A percentile compares a stretch with the other conserved stretches of the same genome.
Evolutionary conservation across 441 rosid genomes (phyloP).

Genomic region (Pelargonium myrrhifolium): DNA sequence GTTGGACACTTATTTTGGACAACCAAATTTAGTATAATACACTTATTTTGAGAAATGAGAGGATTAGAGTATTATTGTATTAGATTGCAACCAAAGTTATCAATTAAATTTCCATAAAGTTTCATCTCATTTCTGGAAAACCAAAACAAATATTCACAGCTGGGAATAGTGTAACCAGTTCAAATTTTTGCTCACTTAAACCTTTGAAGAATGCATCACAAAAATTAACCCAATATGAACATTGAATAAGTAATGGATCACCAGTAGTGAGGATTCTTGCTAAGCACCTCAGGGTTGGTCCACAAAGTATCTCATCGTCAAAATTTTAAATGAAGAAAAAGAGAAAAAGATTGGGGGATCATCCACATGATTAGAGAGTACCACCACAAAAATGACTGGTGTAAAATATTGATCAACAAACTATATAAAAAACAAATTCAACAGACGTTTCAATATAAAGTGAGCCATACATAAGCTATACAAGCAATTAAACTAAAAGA

Average conservation of each 20-base stretch:
- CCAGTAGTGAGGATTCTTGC: background rate
- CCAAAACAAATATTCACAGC: background rate
- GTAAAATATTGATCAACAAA: too few species aligned
- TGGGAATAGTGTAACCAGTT: background rate
- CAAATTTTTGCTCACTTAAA: background rate
- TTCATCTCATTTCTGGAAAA: background rate
- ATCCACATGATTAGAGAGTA: background rate
- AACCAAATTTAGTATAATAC: too few species aligned
- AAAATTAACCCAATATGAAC: background rate
- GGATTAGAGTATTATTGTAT: too few species aligned
- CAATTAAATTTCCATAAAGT: background rate
- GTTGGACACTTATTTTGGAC: too few species aligned
- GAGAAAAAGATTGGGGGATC: too few species aligned
- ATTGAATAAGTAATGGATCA: background rate
- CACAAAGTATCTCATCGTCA: background rate
- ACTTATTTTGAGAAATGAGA: too few species aligned
- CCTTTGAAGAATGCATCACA: background rate
- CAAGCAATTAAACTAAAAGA: too few species aligned
- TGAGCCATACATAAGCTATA: too few species aligned
- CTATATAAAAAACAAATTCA: too few species aligned
- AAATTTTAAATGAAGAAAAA: too few species aligned
- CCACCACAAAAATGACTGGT: too few species aligned
- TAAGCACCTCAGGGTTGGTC: background rate
- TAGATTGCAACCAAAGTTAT: background rate
- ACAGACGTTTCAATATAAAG: too few species aligned